A percentile compares a stretch with the other conserved stretches of the same genome.
phyloP scores from a whole-genome alignment of 768 basidiomycete species.

The Lentinula lateritia region DNA sequence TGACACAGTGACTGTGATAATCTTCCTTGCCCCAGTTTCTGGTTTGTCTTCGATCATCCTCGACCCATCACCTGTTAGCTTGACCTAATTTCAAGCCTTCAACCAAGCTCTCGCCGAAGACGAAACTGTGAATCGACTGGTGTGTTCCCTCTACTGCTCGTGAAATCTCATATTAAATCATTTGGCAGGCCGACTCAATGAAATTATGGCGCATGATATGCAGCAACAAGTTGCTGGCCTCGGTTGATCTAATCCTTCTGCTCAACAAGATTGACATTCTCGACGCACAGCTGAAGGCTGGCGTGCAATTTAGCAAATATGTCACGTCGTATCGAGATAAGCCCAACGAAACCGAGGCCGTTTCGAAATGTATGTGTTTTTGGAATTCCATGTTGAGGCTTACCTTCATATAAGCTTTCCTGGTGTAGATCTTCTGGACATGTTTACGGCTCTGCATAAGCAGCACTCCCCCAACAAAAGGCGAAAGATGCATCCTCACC shows the following conservation, averaged over 20 bases:
- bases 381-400: not conserved
- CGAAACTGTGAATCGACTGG: conserved; percentile 52
- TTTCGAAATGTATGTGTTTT: conserved; percentile 43
- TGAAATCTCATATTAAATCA: not conserved
- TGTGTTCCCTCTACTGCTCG: conserved; percentile 19
- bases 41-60: conserved; percentile 8
- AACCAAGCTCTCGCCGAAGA: conserved; percentile 61
- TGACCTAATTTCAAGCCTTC: conserved; percentile 32
- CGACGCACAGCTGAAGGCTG: conserved; percentile 44
- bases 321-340: conserved; percentile 49
- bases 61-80: not conserved
- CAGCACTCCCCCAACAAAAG: conserved; percentile 37
- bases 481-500: conserved; percentile 46
- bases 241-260: conserved; percentile 53
- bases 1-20: conserved; percentile 60
- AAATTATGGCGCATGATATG: conserved; percentile 57
- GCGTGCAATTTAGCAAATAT: conserved; percentile 47
- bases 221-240: conserved; percentile 47
- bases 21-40: conserved; percentile 62
- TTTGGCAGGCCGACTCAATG: conserved; percentile 45
- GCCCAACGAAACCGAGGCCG: conserved; percentile 45
- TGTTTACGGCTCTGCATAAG: conserved; percentile 44
- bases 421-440: conserved; percentile 43
- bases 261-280: conserved; percentile 63
- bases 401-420: not conserved